phyloP scores from a whole-genome alignment of 129 eudicot genomes.

The Scalesia atractyloides region DNA sequence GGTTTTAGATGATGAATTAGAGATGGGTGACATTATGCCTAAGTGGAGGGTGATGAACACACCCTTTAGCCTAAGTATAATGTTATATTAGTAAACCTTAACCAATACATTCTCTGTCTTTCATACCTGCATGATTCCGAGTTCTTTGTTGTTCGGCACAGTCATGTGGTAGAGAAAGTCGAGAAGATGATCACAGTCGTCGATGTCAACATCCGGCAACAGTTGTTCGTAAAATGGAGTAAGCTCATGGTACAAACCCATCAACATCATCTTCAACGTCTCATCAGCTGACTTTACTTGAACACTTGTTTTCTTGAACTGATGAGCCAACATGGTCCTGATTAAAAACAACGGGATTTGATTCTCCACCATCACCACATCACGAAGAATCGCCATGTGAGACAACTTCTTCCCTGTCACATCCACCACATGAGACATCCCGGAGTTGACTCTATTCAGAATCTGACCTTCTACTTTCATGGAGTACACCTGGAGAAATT shows the following conservation, averaged over 20 bases:
- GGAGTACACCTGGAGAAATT: slow-evolving; percentile 47
- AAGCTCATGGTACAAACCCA: slow-evolving; percentile 44
- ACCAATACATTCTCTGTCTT: too few relatives aligned
- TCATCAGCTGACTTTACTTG: slow-evolving; percentile 23
- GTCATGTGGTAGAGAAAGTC: too few relatives aligned
- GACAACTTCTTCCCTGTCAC: slow-evolving; percentile 46
- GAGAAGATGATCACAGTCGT: slow-evolving; percentile 49
- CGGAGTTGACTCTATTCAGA: too few relatives aligned
- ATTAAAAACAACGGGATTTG: slow-evolving; percentile 63
- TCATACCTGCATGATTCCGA: too few relatives aligned
- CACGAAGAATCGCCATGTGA: slow-evolving; percentile 56
- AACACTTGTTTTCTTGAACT: slow-evolving; percentile 1
- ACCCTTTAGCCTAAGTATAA: too few relatives aligned
- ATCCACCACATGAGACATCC: slow-evolving; percentile 51
- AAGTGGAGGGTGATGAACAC: too few relatives aligned
- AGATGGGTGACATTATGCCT: too few relatives aligned
- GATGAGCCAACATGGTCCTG: slow-evolving; percentile 44
- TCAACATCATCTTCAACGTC: slow-evolving; percentile 37
- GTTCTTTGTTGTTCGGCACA: too few relatives aligned
- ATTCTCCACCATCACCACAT: slow-evolving; percentile 69
- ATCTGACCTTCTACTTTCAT: slow-evolving; percentile 24
- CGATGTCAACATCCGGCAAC: slow-evolving; percentile 21
- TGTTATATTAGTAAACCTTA: too few relatives aligned
- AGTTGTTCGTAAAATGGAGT: too few relatives aligned
- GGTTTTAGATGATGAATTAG: too few relatives aligned